phyloP scores from a whole-genome alignment of 805 yeast genomes.

The Cyberlindnera sargentensis region DNA sequence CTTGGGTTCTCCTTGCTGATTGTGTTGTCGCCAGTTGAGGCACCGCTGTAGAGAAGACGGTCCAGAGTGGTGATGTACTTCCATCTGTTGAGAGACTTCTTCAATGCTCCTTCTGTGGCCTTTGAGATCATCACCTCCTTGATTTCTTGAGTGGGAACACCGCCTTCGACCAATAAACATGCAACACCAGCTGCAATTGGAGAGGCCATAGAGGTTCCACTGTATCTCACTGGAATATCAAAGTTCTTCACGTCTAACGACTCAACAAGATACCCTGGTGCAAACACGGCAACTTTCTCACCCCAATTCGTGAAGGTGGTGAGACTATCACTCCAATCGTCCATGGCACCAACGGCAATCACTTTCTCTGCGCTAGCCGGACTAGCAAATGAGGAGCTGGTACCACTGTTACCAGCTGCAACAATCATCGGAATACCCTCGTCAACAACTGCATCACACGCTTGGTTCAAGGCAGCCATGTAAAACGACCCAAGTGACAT shows the following conservation, averaged over 20 bases:
- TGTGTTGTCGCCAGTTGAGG: neutral
- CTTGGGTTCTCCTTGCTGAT: neutral
- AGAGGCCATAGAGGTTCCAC: constrained; percentile 81
- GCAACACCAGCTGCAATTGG: constrained; percentile 64
- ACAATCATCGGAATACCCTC: constrained; percentile 65
- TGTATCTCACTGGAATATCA: constrained; percentile 26
- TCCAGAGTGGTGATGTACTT: constrained; percentile 10
- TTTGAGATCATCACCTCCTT: constrained; percentile 33
- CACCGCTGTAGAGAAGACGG: constrained; percentile 9
- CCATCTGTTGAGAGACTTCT: constrained; percentile 7
- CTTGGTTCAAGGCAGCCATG: constrained; percentile 59
- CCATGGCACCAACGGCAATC: constrained; percentile 83
- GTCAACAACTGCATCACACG: constrained; percentile 64
- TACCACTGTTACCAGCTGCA: constrained; percentile 82
- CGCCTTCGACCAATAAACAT: constrained; percentile 49
- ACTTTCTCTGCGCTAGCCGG: constrained; percentile 75
- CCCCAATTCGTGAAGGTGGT: constrained; percentile 90
- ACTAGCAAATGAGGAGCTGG: constrained; percentile 70
- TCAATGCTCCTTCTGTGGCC: constrained; percentile 31
- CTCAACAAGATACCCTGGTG: constrained; percentile 66
- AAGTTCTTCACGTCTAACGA: constrained; percentile 38
- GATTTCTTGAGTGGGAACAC: constrained; percentile 35
- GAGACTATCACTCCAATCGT: constrained; percentile 57
- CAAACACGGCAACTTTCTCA: constrained; percentile 71
- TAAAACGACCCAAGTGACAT: constrained; percentile 71